Evolutionary conservation across 2,329 filamentous ascomycete genomes (phyloP).

Genomic region (Trematosphaeria pertusa): DNA sequence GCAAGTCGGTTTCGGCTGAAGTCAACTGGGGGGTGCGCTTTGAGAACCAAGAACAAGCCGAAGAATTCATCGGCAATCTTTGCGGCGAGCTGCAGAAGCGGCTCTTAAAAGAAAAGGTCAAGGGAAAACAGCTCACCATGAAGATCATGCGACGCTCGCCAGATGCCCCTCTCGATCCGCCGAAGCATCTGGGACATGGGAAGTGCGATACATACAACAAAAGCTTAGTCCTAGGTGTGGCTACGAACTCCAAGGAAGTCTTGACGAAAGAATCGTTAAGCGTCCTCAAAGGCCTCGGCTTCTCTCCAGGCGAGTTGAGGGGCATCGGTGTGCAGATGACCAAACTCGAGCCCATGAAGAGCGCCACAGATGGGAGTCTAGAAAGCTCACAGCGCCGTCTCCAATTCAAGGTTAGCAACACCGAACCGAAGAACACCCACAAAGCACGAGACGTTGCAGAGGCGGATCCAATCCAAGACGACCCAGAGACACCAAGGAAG

Average conservation of each 20-base stretch:
- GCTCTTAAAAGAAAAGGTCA: conserved; percentile 82
- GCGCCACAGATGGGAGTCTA: conserved; percentile 55
- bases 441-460: conserved; percentile 27
- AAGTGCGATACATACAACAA: conserved; percentile 96
- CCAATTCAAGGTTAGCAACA: conserved; percentile 68
- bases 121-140: conserved; percentile 86
- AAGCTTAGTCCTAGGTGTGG: conserved; percentile 79
- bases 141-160: conserved; percentile 90
- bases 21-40: conserved; percentile 99
- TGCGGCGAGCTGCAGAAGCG: conserved; percentile 85
- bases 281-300: conserved; percentile 79
- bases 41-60: conserved; percentile 87
- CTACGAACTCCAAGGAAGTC: conserved; percentile 75
- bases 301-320: conserved; percentile 90
- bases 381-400: conserved; percentile 83
- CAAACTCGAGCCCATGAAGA: conserved; percentile 82
- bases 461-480: conserved; percentile 56
- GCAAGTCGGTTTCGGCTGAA: conserved; percentile 96
- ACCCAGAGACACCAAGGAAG: conserved; percentile 50
- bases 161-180: conserved; percentile 88
- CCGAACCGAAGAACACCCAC: conserved; percentile 15
- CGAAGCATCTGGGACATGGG: conserved; percentile 93
- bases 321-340: conserved; percentile 94
- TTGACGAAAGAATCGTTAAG: conserved; percentile 85
- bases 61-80: conserved; percentile 86